These are phyloP conservation scores for Vachellia pachyceras DNA, from an alignment of 306 rosid genomes.

Conservation along the genomic window DNA sequence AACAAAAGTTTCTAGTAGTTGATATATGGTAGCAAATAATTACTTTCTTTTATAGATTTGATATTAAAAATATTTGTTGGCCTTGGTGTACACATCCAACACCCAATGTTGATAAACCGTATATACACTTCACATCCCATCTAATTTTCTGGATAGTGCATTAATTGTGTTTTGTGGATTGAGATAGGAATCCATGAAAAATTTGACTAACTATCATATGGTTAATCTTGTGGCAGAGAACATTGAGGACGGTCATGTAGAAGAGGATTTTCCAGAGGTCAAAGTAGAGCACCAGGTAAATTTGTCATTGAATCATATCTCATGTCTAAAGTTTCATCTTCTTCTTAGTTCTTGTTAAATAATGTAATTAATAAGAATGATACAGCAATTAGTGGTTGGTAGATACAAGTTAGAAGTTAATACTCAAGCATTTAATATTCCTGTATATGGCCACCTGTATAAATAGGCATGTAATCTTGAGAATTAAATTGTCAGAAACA, in stretches of 20 bases:
- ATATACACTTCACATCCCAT: slow-evolving; percentile 7
- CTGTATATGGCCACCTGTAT: no score
- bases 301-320: slow-evolving; percentile 10
- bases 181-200: slow-evolving; percentile 7
- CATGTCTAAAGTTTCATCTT: not conserved
- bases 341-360: not conserved
- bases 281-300: slow-evolving; percentile 89
- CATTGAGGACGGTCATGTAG: slow-evolving; percentile 53
- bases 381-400: no score
- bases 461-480: no score
- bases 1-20: not conserved
- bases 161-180: slow-evolving; percentile 11
- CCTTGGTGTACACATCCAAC: not conserved
- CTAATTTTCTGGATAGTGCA: slow-evolving; percentile 29
- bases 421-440: no score
- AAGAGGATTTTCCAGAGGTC: slow-evolving; percentile 89
- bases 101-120: slow-evolving; percentile 14
- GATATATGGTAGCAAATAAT: not conserved
- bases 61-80: not conserved
- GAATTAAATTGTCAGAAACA: no score
- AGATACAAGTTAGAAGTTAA: no score
- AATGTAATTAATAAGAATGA: no score
- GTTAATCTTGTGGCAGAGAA: slow-evolving; percentile 60
- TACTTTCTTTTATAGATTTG: not conserved
- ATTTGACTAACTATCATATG: slow-evolving; percentile 32